Percentiles rank a stretch among this genome's conserved stretches.
phyloP scores from a whole-genome alignment of 192 early-diverging fungal species.

The Entrophospora sp. region DNA sequence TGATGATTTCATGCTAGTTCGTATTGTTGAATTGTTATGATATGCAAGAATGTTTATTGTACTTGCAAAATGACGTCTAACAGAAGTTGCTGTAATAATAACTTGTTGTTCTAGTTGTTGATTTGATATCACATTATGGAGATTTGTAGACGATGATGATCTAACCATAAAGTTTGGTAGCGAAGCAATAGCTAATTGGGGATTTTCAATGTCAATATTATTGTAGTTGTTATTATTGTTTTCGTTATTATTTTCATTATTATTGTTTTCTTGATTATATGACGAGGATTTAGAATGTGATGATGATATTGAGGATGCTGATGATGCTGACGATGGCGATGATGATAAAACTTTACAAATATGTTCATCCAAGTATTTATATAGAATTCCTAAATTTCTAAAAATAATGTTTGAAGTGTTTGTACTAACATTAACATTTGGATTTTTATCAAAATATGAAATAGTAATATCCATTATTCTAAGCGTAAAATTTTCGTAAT shows the following conservation, averaged over 20 bases:
- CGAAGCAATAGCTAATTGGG: too few species aligned
- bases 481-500: constrained; percentile 26
- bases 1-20: constrained; percentile 32
- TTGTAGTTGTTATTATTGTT: too few species aligned
- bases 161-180: too few species aligned
- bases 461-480: constrained; percentile 29
- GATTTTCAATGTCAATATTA: too few species aligned
- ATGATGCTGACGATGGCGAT: neutral
- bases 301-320: constrained; percentile 4
- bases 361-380: constrained; percentile 26
- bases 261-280: neutral
- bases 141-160: too few species aligned
- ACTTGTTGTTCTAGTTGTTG: constrained; percentile 13
- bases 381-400: constrained; percentile 28
- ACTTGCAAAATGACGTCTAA: constrained; percentile 28
- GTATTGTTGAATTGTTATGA: constrained; percentile 31
- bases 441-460: constrained; percentile 34
- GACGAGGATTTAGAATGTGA: neutral
- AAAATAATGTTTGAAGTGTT: constrained; percentile 27
- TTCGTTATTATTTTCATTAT: too few species aligned
- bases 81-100: constrained; percentile 19
- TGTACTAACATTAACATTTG: constrained; percentile 31
- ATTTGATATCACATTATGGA: too few species aligned
- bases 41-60: constrained; percentile 34
- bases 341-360: constrained; percentile 16